phyloP scores from a whole-genome alignment of 306 rosid genomes.

The Vigna mungo region DNA sequence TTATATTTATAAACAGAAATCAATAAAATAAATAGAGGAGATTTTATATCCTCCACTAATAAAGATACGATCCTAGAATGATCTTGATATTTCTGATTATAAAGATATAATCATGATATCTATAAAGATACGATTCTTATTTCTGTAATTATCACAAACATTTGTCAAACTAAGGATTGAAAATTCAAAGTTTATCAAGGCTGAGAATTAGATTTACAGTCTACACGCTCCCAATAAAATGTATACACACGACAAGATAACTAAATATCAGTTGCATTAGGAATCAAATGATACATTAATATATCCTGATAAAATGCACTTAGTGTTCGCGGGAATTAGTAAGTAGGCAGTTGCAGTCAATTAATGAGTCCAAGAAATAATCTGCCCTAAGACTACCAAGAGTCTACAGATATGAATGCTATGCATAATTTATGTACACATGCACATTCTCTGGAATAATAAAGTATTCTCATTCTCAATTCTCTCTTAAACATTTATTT shows the following conservation, averaged over 20 bases:
- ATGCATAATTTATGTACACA: neutral
- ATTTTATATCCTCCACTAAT: too few relatives aligned
- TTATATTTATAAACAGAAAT: too few relatives aligned
- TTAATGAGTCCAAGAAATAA: neutral
- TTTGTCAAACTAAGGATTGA: slow-evolving; percentile 26
- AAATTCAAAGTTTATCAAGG: slow-evolving; percentile 13
- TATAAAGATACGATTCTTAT: too few relatives aligned
- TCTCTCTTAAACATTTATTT: neutral
- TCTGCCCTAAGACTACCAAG: slow-evolving; percentile 1
- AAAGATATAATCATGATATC: too few relatives aligned
- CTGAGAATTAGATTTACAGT: slow-evolving; percentile 18
- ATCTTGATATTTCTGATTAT: too few relatives aligned
- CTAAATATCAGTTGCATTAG: slow-evolving; percentile 2
- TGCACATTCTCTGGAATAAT: neutral
- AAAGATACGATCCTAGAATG: too few relatives aligned
- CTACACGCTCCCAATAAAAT: slow-evolving; percentile 14
- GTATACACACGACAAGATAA: neutral
- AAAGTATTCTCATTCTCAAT: neutral
- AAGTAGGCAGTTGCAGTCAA: neutral
- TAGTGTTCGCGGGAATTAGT: neutral
- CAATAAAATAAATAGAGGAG: too few relatives aligned
- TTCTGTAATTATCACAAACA: neutral
- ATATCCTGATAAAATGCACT: neutral
- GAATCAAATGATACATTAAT: neutral
- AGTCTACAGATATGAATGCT: neutral